Base-by-base conservation (phyloP, 2,329 filamentous ascomycete genomes). In the Xenosphaeropsis pyriputrescens region DNA sequence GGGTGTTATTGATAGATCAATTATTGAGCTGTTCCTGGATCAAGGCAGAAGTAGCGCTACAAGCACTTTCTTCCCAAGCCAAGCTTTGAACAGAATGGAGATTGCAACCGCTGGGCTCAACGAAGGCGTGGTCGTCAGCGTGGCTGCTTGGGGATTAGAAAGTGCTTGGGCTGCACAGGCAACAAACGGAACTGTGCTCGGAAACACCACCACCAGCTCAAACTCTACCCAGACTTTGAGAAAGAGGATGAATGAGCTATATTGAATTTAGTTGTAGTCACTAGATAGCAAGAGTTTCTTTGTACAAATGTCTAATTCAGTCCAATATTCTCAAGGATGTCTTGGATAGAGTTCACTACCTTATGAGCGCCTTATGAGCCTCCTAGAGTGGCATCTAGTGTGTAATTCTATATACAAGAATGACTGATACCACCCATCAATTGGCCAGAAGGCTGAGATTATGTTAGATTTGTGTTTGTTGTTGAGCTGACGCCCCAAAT, bases 21-120 rank as follows among this genome's bases (percentile, higher is more conserved):
- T 73, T 22, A 53, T 70, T n/a, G 70, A 73, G 49, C 50, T 72
- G 5, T 72, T 70, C 45, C 40, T 70, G 22, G 63, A 68, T 37
- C 61, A 61, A 2, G 68, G 67, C 0, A 56, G 64, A 38, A 58
- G 63, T 37, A 58, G 56, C 16, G 68, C 55, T 1, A 71, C 68
- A 3, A 57, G 61, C 29, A 55, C 60, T 1, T 70, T 70, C 48
- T 72, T 63, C 50, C 61, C 68, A 0, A 54, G 51, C 1, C 45
- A 32, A 3, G 17, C 32, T 15, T 15, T 38, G 14, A 15, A 38
- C n/a, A 34, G 4, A 22, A 34, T 38, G 9, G n/a, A 14, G 16
- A 32, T 32, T 32, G 30, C 30, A 17, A 7, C 30, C 5, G 7
- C 14, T 7, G 30, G 30, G 6, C 13, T 32, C 12, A 32, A 32